A percentile compares a stretch with the other conserved stretches of the same genome.
Evolutionary conservation across 208 protist species (phyloP).

Genomic region (Leishmania arabica): DNA sequence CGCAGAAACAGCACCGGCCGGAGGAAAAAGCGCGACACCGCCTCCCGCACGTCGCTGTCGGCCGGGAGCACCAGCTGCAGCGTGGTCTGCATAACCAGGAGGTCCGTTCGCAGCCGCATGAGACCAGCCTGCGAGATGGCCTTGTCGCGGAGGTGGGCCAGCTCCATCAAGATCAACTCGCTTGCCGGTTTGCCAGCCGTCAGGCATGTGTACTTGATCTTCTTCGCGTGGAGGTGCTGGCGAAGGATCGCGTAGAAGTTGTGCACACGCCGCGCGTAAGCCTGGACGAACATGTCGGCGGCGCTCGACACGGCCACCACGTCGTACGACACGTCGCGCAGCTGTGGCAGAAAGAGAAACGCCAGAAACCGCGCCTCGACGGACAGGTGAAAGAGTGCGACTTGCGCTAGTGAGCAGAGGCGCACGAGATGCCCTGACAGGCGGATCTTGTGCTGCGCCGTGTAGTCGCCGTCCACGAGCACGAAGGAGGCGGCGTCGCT

Average conservation of each 20-base stretch:
- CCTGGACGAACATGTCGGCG: slow-evolving; percentile 86
- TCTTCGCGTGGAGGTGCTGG: slow-evolving; percentile 56
- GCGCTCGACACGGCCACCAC: slow-evolving; percentile 57
- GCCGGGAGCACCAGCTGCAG: slow-evolving; percentile 73
- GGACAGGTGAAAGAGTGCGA: slow-evolving; percentile 79
- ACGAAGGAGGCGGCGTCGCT: slow-evolving; percentile 20
- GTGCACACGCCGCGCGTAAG: slow-evolving; percentile 70
- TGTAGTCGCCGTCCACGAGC: slow-evolving; percentile 16
- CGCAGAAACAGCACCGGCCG: slow-evolving; percentile 75
- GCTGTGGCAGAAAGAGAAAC: slow-evolving; percentile 85
- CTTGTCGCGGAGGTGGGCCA: slow-evolving; percentile 85
- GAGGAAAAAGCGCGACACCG: slow-evolving; percentile 61
- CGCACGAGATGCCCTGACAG: slow-evolving; percentile 60
- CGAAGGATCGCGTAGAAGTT: slow-evolving; percentile 75
- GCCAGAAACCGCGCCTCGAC: slow-evolving; percentile 79
- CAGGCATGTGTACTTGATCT: slow-evolving; percentile 74
- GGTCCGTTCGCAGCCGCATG: slow-evolving; percentile 56
- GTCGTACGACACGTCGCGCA: slow-evolving; percentile 86
- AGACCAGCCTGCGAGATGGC: slow-evolving; percentile 68
- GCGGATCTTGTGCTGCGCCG: slow-evolving; percentile 33
- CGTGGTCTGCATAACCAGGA: slow-evolving; percentile 79
- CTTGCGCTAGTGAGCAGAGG: slow-evolving; percentile 78
- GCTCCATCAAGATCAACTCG: slow-evolving; percentile 75
- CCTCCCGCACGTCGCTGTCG: slow-evolving; percentile 69
- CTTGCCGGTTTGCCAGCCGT: slow-evolving; percentile 75